Evolutionary conservation across 2,329 filamentous ascomycete species (phyloP), one percentile per base, ranked within the genome.

Genomic region (Pyrenophora teres): DNA sequence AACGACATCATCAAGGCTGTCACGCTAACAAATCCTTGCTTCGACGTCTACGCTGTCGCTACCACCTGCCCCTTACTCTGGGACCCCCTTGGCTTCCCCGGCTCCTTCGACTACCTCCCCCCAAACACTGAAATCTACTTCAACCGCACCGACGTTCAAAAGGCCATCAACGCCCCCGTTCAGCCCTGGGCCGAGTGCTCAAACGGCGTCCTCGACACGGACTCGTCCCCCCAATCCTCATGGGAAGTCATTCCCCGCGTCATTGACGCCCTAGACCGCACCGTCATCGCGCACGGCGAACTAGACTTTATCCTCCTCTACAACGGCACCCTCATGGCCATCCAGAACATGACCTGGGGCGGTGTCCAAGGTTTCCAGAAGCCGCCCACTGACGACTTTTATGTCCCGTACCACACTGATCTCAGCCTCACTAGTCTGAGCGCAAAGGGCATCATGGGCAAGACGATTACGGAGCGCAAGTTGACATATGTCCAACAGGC

Each of bases 341-440:
- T 92, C 52, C 89, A 93, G 68, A 92, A 92, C 76, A 90, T 92
- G 85, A 92, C 88, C 0, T 93, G 86, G 85, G 83, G 84, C 50
- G 89, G 88, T 4, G 70, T 79, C 37, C 83, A 88, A 44, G 90
- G 89, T 0, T 92, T 93, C 77, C 82, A 86, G 57, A 68, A 71
- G 1, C 71, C 75, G 0, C 89, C 89, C 0, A 69, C 68, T 1
- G 80, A 84, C 44, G 83, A 85, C 2, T 86, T 90, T 65, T 90
- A 83, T 67, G 87, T 92, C 0, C 88, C 89, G 0, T 86, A 83
- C 66, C 83, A 87, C 60, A 65, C 61, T 1, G 76, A 81, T 47
- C 74, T 80, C 18, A 68, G 73, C 46, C 61, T 74, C 1, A 73
- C 73, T 10, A 77, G 77, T n/a, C 70, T 81, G 15, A 83, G 85